Evolutionary conservation across 768 basidiomycete species (phyloP).

Genomic region (Fomitopsis pulvina): DNA sequence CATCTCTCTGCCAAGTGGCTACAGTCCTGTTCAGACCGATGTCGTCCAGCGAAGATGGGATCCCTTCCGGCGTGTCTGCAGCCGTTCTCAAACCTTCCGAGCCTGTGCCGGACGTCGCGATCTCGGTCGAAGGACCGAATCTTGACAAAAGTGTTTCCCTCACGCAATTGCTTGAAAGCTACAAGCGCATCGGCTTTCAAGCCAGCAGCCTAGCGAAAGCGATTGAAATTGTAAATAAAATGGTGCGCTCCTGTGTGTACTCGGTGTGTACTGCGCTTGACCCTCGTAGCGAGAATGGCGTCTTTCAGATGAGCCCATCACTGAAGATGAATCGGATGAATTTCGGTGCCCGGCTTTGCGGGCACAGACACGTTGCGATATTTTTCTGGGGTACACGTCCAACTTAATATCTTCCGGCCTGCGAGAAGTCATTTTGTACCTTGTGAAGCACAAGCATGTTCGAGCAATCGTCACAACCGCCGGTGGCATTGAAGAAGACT

Average conservation of each 20-base stretch:
- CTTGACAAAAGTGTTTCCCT: conserved; percentile 68
- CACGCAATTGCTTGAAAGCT: conserved; percentile 64
- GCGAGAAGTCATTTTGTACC: conserved; percentile 84
- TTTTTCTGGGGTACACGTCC: conserved; percentile 97
- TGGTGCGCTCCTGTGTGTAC: conserved; percentile 48
- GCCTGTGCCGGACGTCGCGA: conserved; percentile 51
- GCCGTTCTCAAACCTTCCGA: conserved; percentile 77
- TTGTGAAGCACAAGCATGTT: conserved; percentile 91
- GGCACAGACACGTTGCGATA: conserved; percentile 67
- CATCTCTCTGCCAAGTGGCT: background rate
- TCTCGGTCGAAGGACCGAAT: conserved; percentile 82
- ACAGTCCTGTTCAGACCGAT: conserved; percentile 2
- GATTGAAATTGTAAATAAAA: conserved; percentile 85
- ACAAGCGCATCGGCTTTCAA: conserved; percentile 93
- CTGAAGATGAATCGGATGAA: conserved; percentile 65
- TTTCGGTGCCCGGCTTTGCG: conserved; percentile 52
- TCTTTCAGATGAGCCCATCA: conserved; percentile 75
- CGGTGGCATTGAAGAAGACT: conserved; percentile 97
- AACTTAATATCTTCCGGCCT: conserved; percentile 98
- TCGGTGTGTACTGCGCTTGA: background rate
- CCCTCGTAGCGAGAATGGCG: conserved; percentile 72
- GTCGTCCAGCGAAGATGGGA: conserved; percentile 12
- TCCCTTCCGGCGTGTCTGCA: conserved; percentile 59
- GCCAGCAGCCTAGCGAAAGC: conserved; percentile 89
- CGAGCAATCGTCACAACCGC: conserved; percentile 92